phyloP scores from a whole-genome alignment of 495 filamentous ascomycete species.

The Penicillium herquei region DNA sequence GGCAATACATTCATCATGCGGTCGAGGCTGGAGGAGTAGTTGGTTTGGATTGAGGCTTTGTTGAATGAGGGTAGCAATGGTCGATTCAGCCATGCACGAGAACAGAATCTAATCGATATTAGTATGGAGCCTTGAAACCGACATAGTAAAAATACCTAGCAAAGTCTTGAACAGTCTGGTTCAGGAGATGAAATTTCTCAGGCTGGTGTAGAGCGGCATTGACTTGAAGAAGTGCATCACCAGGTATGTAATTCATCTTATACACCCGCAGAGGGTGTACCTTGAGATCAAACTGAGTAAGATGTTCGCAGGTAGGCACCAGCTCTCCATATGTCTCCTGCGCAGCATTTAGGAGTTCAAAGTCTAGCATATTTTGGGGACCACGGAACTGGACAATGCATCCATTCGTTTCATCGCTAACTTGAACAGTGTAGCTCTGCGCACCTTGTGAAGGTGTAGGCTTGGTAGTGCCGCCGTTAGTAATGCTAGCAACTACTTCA shows the following conservation, averaged over 20 bases:
- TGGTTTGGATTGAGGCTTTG: not conserved
- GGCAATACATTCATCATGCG: not conserved
- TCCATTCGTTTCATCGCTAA: not conserved
- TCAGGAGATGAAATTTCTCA: not conserved
- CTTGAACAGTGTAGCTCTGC: conserved; percentile 4
- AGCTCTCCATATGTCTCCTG: not conserved
- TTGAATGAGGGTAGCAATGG: not conserved
- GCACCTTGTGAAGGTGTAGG: conserved; percentile 1
- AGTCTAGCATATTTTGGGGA: not conserved
- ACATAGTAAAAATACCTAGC: not conserved
- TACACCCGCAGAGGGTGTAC: not conserved
- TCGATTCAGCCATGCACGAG: not conserved
- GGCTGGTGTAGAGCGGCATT: not conserved
- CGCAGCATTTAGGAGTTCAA: not conserved
- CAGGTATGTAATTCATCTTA: not conserved
- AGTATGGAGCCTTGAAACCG: not conserved
- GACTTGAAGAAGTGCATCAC: not conserved
- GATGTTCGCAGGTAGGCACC: not conserved
- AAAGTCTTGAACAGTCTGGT: not conserved
- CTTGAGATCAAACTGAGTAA: not conserved
- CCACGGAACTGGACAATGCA: not conserved
- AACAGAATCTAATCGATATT: not conserved
- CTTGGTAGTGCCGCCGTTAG: not conserved
- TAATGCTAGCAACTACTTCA: not conserved
- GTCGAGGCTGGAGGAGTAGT: not conserved